Base-by-base conservation (phyloP, 495 filamentous ascomycete species). In the Aspergillus baeticus region DNA sequence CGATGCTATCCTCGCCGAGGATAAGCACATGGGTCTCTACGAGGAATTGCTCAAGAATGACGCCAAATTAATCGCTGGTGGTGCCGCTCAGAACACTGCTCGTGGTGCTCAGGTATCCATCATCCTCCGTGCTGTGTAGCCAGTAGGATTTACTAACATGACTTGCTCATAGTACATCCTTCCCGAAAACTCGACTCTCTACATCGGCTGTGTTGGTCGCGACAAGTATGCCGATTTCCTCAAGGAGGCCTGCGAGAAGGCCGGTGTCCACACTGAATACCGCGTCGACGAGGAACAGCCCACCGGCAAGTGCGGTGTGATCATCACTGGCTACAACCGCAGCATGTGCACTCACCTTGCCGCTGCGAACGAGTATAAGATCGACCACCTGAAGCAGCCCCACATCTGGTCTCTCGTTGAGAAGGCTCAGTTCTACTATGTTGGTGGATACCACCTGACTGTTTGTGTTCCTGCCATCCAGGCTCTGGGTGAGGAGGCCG, bases 61-160 rank as follows among this genome's bases (percentile, higher is more conserved):
- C 62, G 92, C 92, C 59, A 96, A 95, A 77, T 81, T 96, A 68
- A 91, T 99, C 71, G 91, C 94, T 52, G 94, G 94, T 66, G 94
- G 94, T 68, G 95, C 95, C 55, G 94, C 95, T 22, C 94, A 99
- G 75, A 99, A 99, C 84, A 93, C 93, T 53, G 94, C 95, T 63
- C 88, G 94, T 65, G 94, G 94, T 65, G 95, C 92, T 53, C 90
- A 87, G 77, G 84, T 87, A 77, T 17, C n/a, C n/a, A 17, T 35
- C 11, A 13, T 13, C 2, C 10, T 20, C 23, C 10, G 13, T 26
- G 1, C 11, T 36, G n/a, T 22, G 38, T 34, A 14, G 31, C 1
- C 11, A 36, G n/a, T 39, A 11, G 21, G 18, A 11, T 26, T 26
- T 39, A 18, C 45, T 57, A 15, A 50, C 26, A 11, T n/a, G 11